A percentile compares a stretch with the other conserved stretches of the same genome.
phyloP scores from a whole-genome alignment of 2,329 filamentous ascomycete genomes.

The Chrysoporthe cubensis region DNA sequence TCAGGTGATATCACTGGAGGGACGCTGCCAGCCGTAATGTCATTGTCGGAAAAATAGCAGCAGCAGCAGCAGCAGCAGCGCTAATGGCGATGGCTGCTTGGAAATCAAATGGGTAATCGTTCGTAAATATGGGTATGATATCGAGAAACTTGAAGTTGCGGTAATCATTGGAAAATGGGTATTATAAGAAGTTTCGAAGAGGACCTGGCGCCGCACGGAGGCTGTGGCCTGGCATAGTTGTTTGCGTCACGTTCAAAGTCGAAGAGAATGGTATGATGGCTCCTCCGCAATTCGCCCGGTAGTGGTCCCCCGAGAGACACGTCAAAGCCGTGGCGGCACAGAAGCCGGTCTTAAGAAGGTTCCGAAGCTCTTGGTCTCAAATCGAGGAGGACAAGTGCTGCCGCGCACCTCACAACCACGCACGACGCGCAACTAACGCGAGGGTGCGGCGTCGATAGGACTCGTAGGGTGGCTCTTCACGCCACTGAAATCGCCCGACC shows the following conservation, averaged over 20 bases:
- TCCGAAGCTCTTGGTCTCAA: neutral
- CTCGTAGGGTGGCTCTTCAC: constrained; percentile 61
- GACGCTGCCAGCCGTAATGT: constrained; percentile 9
- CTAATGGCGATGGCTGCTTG: constrained; percentile 6
- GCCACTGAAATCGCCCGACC: constrained; percentile 74
- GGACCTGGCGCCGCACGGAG: neutral
- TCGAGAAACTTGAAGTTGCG: constrained; percentile 11
- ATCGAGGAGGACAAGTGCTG: constrained; percentile 6
- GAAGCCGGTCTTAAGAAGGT: constrained; percentile 7
- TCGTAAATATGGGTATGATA: constrained; percentile 25
- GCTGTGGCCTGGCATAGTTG: neutral
- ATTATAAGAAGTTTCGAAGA: constrained; percentile 13
- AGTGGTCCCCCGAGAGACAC: neutral
- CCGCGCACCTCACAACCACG: neutral
- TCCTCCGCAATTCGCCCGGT: neutral
- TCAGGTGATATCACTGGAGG: constrained; percentile 5
- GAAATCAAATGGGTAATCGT: constrained; percentile 28
- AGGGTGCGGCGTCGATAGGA: constrained; percentile 57
- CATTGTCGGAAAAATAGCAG: neutral
- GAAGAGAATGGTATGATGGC: neutral
- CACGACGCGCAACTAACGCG: constrained; percentile 27
- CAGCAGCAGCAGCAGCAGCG: neutral
- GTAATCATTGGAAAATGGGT: constrained; percentile 12
- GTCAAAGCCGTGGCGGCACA: constrained; percentile 9
- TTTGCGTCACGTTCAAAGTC: neutral